Evolutionary conservation across 495 filamentous ascomycete species (phyloP), one percentile per base, ranked within the genome.

Genomic region (Jackrogersella minutella): DNA sequence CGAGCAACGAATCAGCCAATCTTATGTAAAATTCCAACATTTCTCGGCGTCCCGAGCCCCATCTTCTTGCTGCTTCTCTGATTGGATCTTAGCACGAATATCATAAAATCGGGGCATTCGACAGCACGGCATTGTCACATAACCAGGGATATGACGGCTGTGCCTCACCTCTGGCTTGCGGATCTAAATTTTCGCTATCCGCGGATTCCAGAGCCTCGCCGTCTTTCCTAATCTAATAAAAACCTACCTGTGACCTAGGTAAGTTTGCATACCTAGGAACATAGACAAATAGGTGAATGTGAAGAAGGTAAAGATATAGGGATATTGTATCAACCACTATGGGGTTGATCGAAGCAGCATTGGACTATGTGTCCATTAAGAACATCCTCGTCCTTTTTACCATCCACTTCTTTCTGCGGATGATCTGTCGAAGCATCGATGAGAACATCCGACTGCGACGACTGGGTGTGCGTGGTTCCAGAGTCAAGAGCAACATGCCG

Each of bases 381-480:
- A 66, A 59, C 5, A 55, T 71, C 36, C 43, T 74, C 41, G 14
- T 78, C 24, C 46, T 64, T 11, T 4, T 74, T 8, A 63, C 71
- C 19, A 71, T 69, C 17, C 37, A 70, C 34, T 68, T 79, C 19
- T 43, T 70, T 11, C 43, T 79, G 37, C 63, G 68, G 37, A 71
- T 50, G 26, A 28, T 78, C 5, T 60, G 77, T 26, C 16, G 57
- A 34, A 65, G 57, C 30, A 56, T 80, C 30, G 69, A 75, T 30
- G 62, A 79, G 41, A 78, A 75, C 26, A 57, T 72, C 26, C 79
- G 73, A 60, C 77, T 87, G 37, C 72, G 74, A 19, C 72, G 72
- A 39, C 62, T 84, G 0, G 84, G 85, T 5, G 73, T 72, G 11
- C 74, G 72, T 52, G 75, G 76, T 17, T 36, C 36, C 0, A 57